These are phyloP conservation scores for Arthroderma uncinatum DNA, from an alignment of 2,329 filamentous ascomycete species.

Conservation along the genomic window DNA sequence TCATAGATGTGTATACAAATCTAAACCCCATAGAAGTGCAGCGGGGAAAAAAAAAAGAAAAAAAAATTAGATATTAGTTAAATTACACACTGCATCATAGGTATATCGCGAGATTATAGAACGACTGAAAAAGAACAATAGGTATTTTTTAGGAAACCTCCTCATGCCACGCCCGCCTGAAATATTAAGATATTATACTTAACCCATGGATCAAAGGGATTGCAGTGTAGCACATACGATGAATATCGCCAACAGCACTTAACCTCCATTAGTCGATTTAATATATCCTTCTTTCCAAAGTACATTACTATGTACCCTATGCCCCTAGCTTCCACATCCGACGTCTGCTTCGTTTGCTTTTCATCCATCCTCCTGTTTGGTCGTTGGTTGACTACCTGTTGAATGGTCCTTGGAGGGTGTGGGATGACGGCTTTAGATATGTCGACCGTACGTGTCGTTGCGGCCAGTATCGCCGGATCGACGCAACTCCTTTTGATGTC, in stretches of 20 bases:
- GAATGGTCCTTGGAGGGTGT: too few relatives aligned
- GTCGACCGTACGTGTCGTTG: slow-evolving; percentile 1
- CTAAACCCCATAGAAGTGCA: not conserved
- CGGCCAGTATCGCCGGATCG: not conserved
- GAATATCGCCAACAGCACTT: not conserved
- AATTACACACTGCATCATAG: not conserved
- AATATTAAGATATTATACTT: not conserved
- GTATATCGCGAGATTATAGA: not conserved
- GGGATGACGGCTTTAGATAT: not conserved
- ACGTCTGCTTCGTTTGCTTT: not conserved
- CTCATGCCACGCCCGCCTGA: not conserved
- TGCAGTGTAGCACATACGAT: not conserved
- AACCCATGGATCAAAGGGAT: not conserved
- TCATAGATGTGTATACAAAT: not conserved
- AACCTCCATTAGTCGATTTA: not conserved
- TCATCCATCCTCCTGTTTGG: not conserved
- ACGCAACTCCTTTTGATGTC: slow-evolving; percentile 1
- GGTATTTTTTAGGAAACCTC: not conserved
- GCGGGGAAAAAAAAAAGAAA: not conserved
- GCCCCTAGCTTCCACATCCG: not conserved
- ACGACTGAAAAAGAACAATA: not conserved
- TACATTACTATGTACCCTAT: not conserved
- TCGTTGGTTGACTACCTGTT: too few relatives aligned
- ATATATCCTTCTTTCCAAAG: not conserved
- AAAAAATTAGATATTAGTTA: not conserved